Evolutionary conservation across 2,329 filamentous ascomycete genomes (phyloP).

Genomic region (Truncatella angustata): DNA sequence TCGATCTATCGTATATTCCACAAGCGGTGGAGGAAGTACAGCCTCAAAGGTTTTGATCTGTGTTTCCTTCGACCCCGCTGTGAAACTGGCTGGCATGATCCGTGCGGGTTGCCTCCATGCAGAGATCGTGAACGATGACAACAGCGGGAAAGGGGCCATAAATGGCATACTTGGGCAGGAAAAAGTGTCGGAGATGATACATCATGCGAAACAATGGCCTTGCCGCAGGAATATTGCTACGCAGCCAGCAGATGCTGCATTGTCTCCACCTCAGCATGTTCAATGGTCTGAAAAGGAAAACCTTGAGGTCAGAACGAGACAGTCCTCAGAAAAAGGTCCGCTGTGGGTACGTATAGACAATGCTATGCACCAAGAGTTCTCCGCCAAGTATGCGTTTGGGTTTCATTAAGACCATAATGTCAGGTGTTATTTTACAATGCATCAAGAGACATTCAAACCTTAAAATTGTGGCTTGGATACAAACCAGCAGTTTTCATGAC

Average conservation of each 20-base stretch:
- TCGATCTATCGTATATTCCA: conserved; percentile 26
- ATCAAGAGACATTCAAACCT: neutral
- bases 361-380: neutral
- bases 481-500: neutral
- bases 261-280: neutral
- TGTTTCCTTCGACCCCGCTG: conserved; percentile 27
- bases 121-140: neutral
- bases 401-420: neutral
- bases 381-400: neutral
- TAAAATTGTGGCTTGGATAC: too few relatives aligned
- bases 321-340: conserved; percentile 13
- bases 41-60: conserved; percentile 22
- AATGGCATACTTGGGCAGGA: too few relatives aligned
- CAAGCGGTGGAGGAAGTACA: conserved; percentile 11
- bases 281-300: neutral
- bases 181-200: too few relatives aligned
- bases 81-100: conserved; percentile 20
- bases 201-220: neutral
- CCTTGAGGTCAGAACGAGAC: neutral
- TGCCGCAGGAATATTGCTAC: neutral
- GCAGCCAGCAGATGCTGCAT: neutral
- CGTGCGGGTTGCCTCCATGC: conserved; percentile 14
- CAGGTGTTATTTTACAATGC: too few relatives aligned
- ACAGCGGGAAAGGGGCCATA: too few relatives aligned
- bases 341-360: conserved; percentile 5